These are phyloP conservation scores for Penicillium steckii DNA, from an alignment of 495 filamentous ascomycete species.

Conservation along the genomic window DNA sequence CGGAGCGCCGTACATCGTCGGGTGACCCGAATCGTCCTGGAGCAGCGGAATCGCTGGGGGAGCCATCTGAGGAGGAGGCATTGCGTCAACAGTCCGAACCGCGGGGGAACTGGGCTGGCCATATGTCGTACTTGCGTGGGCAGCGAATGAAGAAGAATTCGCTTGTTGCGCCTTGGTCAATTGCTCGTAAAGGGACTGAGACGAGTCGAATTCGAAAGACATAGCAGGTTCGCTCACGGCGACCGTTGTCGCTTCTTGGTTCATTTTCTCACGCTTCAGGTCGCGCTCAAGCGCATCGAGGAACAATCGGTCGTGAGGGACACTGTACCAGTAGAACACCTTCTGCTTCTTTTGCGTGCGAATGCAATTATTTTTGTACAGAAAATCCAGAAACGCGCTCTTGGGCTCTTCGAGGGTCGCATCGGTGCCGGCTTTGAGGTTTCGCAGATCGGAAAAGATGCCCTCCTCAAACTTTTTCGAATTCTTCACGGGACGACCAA, in stretches of 20 bases:
- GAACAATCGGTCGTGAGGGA: constrained; percentile 95
- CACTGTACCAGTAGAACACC: constrained; percentile 99
- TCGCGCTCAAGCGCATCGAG: constrained; percentile 96
- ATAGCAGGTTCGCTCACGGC: constrained; percentile 94
- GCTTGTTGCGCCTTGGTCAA: constrained; percentile 99
- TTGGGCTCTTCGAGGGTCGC: constrained; percentile 99
- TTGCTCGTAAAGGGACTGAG: constrained; percentile 98
- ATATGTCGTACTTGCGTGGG: constrained; percentile 74
- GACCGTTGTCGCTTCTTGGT: constrained; percentile 93
- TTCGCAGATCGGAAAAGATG: constrained; percentile 97
- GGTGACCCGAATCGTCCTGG: constrained; percentile 73
- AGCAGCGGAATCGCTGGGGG: constrained; percentile 75
- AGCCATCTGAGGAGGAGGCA: constrained; percentile 74
- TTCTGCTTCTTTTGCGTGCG: constrained; percentile 99
- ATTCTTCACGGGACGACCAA: constrained; percentile 97
- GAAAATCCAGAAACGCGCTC: constrained; percentile 95
- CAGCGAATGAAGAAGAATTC: constrained; percentile 93
- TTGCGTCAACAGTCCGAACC: constrained; percentile 85
- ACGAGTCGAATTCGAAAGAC: constrained; percentile 98
- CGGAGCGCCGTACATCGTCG: constrained; percentile 62
- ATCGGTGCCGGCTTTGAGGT: constrained; percentile 96
- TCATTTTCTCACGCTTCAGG: constrained; percentile 98
- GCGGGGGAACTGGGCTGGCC: constrained; percentile 81
- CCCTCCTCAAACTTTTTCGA: constrained; percentile 99
- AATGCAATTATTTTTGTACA: constrained; percentile 99